These are phyloP conservation scores for Solanum corneliomulleri DNA, from an alignment of 257 asterid species.

Conservation along the genomic window DNA sequence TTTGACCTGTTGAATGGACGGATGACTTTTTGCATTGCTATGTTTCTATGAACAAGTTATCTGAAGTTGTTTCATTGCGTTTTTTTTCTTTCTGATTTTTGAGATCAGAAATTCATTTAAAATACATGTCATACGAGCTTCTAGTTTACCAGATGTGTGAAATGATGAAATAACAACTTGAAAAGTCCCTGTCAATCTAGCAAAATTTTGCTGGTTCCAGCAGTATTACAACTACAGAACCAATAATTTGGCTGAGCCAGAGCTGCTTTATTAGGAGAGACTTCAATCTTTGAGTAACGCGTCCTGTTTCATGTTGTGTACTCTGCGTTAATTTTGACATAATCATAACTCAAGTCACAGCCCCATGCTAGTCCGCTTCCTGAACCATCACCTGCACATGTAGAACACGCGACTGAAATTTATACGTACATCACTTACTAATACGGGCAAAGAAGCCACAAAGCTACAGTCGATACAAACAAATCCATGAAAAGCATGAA, in stretches of 20 bases:
- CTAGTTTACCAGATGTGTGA: not conserved
- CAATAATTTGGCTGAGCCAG: not conserved
- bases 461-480: not conserved
- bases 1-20: not conserved
- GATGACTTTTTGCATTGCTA: not conserved
- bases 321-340: constrained; percentile 86
- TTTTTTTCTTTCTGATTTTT: not conserved
- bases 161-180: not conserved
- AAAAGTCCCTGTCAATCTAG: not conserved
- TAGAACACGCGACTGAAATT: not conserved
- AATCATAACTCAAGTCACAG: constrained; percentile 86
- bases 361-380: constrained; percentile 93
- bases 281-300: not conserved
- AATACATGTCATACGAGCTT: not conserved
- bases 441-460: not conserved
- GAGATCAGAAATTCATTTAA: not conserved
- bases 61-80: not conserved
- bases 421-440: not conserved
- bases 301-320: constrained; percentile 35
- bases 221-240: not conserved
- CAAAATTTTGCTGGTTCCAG: not conserved
- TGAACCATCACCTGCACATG: constrained; percentile 56
- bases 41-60: not conserved
- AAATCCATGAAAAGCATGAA: not conserved
- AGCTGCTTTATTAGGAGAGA: not conserved